Percentiles rank a stretch among this genome's conserved stretches.
Conservation (phyloP, 2,329 filamentous ascomycete genomes). For the Meredithiella fracta region DNA sequence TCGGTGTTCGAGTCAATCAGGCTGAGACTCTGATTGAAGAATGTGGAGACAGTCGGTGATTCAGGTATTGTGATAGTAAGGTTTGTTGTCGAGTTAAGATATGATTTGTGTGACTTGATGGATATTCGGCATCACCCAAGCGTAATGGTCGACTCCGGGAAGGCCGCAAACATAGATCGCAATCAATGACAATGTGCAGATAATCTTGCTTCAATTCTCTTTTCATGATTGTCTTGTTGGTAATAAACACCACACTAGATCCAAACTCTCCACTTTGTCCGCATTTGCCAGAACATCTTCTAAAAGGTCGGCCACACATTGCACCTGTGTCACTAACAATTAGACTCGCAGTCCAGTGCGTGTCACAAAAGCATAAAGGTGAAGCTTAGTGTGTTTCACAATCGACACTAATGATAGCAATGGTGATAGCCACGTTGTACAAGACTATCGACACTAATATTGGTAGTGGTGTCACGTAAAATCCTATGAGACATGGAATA, state of each 20-base stretch:
- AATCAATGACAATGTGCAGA: neutral
- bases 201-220: conserved; percentile 1
- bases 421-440: neutral
- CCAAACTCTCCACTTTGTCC: neutral
- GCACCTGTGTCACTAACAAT: neutral
- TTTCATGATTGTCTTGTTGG: neutral
- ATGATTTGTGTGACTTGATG: no score
- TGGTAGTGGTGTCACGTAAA: no score
- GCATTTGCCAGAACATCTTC: neutral
- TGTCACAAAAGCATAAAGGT: neutral
- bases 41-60: no score
- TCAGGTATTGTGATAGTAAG: no score
- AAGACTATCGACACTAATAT: no score
- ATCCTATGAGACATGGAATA: no score
- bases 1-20: no score
- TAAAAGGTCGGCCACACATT: neutral
- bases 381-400: neutral
- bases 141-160: no score
- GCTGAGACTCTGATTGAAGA: no score
- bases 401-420: neutral
- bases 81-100: no score
- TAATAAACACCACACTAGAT: neutral
- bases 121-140: no score
- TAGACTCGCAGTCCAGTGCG: neutral
- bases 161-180: no score